phyloP scores from a whole-genome alignment of 2,329 filamentous ascomycete species.

The Ilyonectria mors-panacis region DNA sequence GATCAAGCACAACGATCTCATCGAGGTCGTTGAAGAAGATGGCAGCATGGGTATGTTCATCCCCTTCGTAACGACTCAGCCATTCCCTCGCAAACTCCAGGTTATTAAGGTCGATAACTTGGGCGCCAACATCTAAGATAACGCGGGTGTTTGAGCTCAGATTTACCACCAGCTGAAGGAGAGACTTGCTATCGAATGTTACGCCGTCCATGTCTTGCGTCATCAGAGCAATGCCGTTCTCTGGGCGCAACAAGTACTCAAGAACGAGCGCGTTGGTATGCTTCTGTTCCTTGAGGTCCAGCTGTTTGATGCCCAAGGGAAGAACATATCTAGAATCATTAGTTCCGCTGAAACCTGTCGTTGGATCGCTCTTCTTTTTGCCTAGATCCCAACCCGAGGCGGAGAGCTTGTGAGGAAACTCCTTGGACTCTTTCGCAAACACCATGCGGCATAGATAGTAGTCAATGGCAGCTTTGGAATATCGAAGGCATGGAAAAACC shows the following conservation, averaged over 20 bases:
- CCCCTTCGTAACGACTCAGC: slow-evolving; percentile 54
- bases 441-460: slow-evolving; percentile 73
- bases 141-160: slow-evolving; percentile 65
- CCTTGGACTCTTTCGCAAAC: slow-evolving; percentile 73
- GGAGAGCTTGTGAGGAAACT: slow-evolving; percentile 75
- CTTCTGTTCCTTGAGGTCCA: slow-evolving; percentile 66
- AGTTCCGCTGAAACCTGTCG: slow-evolving; percentile 79
- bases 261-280: slow-evolving; percentile 80
- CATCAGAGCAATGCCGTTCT: slow-evolving; percentile 58
- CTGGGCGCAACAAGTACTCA: slow-evolving; percentile 66
- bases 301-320: slow-evolving; percentile 69
- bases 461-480: slow-evolving; percentile 70
- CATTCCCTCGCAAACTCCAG: slow-evolving; percentile 66
- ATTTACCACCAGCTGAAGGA: slow-evolving; percentile 60
- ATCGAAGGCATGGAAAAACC: slow-evolving; percentile 68
- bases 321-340: slow-evolving; percentile 74
- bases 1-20: slow-evolving; percentile 68
- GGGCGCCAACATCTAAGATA: slow-evolving; percentile 79
- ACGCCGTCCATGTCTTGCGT: background rate
- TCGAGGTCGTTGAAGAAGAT: slow-evolving; percentile 73
- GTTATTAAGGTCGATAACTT: slow-evolving; percentile 76
- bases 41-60: slow-evolving; percentile 46
- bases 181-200: slow-evolving; percentile 48
- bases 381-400: slow-evolving; percentile 80
- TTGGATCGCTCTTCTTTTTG: slow-evolving; percentile 60